A percentile compares a stretch with the other conserved stretches of the same genome.
Conservation (phyloP, 2,329 filamentous ascomycete genomes). For the Fusarium poae region DNA sequence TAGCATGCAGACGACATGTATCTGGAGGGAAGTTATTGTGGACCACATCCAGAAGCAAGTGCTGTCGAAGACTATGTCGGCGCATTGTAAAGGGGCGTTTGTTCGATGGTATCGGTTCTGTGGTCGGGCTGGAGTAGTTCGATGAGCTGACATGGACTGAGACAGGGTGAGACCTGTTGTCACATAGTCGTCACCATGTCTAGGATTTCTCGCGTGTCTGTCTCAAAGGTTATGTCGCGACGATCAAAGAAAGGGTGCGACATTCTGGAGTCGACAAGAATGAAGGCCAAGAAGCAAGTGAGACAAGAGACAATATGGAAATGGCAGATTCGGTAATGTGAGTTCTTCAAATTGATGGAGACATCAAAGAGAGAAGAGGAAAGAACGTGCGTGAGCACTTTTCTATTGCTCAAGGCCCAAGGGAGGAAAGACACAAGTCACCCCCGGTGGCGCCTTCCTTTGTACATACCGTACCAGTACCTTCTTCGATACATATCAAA, state of each 20-base stretch:
- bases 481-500: neutral
- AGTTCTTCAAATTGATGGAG: neutral
- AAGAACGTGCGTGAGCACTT: neutral
- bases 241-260: neutral
- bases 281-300: neutral
- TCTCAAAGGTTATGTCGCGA: slow-evolving; percentile 2
- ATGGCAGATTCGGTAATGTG: neutral
- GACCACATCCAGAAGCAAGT: neutral
- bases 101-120: neutral
- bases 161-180: neutral
- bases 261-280: neutral
- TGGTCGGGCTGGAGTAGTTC: slow-evolving; percentile 18
- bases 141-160: slow-evolving; percentile 1
- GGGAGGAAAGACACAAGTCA: neutral
- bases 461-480: neutral
- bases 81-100: slow-evolving; percentile 14
- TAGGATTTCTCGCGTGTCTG: slow-evolving; percentile 1
- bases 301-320: slow-evolving; percentile 20
- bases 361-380: neutral
- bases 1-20: neutral
- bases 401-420: neutral
- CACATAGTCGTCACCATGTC: neutral
- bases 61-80: neutral
- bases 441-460: slow-evolving; percentile 1
- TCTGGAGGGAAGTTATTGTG: neutral